Base-by-base conservation (phyloP, 345 rosid genomes). In the Rubroshorea leprosula region DNA sequence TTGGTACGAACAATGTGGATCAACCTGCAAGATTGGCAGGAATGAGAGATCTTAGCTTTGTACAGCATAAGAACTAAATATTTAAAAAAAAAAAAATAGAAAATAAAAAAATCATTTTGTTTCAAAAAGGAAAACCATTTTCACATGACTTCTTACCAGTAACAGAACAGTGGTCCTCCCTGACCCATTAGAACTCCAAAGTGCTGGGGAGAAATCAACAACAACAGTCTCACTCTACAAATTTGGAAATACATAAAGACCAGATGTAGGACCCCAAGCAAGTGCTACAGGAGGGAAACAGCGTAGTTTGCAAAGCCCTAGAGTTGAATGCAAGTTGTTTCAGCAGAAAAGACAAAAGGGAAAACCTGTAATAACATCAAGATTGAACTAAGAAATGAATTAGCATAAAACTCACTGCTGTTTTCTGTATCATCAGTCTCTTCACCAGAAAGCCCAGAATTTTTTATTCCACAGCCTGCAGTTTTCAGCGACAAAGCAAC, bases 241-340 rank as follows among this genome's bases (percentile, higher is more conserved):
- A 70, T 79, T 89, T 51, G 96, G 95, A 74, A 85, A 78, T 46
- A 87, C 62, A 50, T 93, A 83, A 57, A 87, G 80, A 53, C 97
- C 99, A 54, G 95, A 79, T 27, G 76, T 78, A 44, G 86, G 70
- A 77, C 89, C 99, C 99, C 99, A 93, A 65, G 88, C 99, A 76
- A 93, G 86, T 49, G 89, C 99, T 31, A 83, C 85, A 39, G 99
- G 99, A 66, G 99, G 99, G 74, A 93, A 93, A 70, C 99, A 93
- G 46, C 99, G 96, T 73, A 89, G 62, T 74, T 82, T 93, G 83
- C 99, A 93, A 75, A 93, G 90, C 67, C 79, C 99, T 93, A 83
- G 53, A 81, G 53, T 63, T 51, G 47, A 57, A 64, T 51, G 41
- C 7, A 13, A 35, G 61, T 51, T 51, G 29, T 45, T 35, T 78